A percentile compares a stretch with the other conserved stretches of the same genome.
These are phyloP conservation scores for Apiospora aurea DNA, from an alignment of 2,329 filamentous ascomycete genomes.

Conservation along the genomic window DNA sequence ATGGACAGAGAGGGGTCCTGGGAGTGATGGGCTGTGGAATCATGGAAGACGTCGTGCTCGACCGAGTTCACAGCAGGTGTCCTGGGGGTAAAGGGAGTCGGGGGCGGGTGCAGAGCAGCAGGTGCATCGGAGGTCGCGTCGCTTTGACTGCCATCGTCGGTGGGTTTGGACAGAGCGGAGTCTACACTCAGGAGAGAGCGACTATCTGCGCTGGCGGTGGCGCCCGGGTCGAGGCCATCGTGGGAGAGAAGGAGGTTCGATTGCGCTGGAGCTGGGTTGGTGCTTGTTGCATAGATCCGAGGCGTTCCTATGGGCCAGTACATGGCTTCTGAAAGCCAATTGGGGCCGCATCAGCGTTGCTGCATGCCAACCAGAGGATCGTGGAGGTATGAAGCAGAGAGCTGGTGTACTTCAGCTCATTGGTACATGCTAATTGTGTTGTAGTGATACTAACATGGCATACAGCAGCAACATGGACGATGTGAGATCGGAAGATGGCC, in stretches of 20 bases:
- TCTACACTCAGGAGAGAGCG: slow-evolving; percentile 39
- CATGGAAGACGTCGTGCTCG: slow-evolving; percentile 57
- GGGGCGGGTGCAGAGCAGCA: slow-evolving; percentile 28
- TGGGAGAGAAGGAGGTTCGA: slow-evolving; percentile 61
- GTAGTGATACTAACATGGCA: not conserved
- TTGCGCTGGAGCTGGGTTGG: slow-evolving; percentile 59
- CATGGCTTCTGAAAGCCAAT: slow-evolving; percentile 62
- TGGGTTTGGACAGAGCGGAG: slow-evolving; percentile 29
- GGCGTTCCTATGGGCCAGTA: slow-evolving; percentile 92
- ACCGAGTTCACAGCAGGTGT: slow-evolving; percentile 67
- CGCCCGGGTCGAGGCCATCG: slow-evolving; percentile 61
- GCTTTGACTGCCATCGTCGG: slow-evolving; percentile 38
- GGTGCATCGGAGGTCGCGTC: slow-evolving; percentile 46
- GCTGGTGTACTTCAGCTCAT: not conserved
- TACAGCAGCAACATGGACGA: not conserved
- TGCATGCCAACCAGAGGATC: slow-evolving; percentile 26
- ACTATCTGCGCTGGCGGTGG: slow-evolving; percentile 40
- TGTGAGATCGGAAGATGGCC: not conserved
- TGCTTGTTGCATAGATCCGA: slow-evolving; percentile 81
- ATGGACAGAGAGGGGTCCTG: slow-evolving; percentile 46
- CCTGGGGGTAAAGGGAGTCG: slow-evolving; percentile 58
- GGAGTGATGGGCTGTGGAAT: slow-evolving; percentile 39
- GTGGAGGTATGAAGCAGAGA: slow-evolving; percentile 9
- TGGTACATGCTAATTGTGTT: not conserved
- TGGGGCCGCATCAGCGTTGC: slow-evolving; percentile 43